A percentile compares a stretch with the other conserved stretches of the same genome.
phyloP scores from a whole-genome alignment of 306 rosid genomes.

The Nissolia schottii region DNA sequence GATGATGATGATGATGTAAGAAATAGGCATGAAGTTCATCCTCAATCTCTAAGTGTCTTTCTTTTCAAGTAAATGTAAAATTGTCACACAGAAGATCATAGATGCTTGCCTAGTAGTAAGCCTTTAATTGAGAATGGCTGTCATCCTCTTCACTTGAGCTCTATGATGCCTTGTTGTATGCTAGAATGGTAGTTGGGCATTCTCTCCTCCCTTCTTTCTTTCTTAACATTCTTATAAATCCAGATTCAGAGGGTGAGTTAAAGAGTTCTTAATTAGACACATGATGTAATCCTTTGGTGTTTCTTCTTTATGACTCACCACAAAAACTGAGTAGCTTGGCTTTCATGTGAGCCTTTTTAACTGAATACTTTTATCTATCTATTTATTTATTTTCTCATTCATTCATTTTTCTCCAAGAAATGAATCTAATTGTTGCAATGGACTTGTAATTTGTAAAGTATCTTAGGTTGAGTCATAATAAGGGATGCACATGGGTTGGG shows the following conservation, averaged over 20 bases:
- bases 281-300: not conserved
- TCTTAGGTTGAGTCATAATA: too few relatives aligned
- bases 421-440: not conserved
- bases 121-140: too few relatives aligned
- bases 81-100: too few relatives aligned
- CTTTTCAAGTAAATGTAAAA: too few relatives aligned
- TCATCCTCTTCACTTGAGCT: too few relatives aligned
- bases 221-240: not conserved
- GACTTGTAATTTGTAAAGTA: not conserved
- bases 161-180: too few relatives aligned
- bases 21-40: too few relatives aligned
- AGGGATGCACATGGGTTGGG: too few relatives aligned
- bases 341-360: not conserved
- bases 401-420: not conserved
- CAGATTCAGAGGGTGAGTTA: not conserved
- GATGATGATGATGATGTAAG: too few relatives aligned
- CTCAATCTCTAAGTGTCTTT: too few relatives aligned
- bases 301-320: not conserved
- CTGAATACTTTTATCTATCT: not conserved
- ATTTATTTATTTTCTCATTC: not conserved
- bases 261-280: not conserved
- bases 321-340: not conserved
- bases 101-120: too few relatives aligned
- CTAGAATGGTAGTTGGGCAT: too few relatives aligned
- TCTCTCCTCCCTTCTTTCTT: not conserved